These are phyloP conservation scores for Aspergillus pseudoterreus DNA, from an alignment of 2,329 filamentous ascomycete genomes.

Conservation along the genomic window DNA sequence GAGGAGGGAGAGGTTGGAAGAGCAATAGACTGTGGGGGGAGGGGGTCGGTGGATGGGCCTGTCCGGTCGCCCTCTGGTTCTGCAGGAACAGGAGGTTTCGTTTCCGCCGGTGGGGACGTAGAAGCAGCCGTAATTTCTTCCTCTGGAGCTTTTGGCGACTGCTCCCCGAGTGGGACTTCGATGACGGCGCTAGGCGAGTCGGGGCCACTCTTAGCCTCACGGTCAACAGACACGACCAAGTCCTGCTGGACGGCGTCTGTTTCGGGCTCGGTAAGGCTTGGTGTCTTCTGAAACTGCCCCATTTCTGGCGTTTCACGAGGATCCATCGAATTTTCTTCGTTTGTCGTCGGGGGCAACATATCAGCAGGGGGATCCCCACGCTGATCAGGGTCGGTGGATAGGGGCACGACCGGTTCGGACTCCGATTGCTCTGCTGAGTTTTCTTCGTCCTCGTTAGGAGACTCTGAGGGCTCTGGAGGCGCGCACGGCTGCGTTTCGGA, in stretches of 20 bases:
- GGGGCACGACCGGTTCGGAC: slow-evolving; percentile 14
- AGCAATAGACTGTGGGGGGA: slow-evolving; percentile 9
- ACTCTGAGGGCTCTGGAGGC: slow-evolving; percentile 2
- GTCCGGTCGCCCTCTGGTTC: slow-evolving; percentile 14
- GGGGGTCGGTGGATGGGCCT: slow-evolving; percentile 13
- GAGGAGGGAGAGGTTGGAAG: slow-evolving; percentile 16
- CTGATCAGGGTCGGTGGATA: slow-evolving; percentile 11
- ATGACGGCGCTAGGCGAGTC: slow-evolving; percentile 28
- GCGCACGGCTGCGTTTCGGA: slow-evolving; percentile 9
- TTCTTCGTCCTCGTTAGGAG: slow-evolving; percentile 2
- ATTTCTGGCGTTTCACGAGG: slow-evolving; percentile 9
- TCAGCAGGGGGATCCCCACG: slow-evolving; percentile 16
- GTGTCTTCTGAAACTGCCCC: slow-evolving; percentile 15
- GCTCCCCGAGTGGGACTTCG: slow-evolving; percentile 26
- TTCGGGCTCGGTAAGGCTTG: slow-evolving; percentile 22
- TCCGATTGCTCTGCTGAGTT: slow-evolving; percentile 1
- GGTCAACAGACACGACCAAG: slow-evolving; percentile 20
- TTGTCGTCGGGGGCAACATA: slow-evolving; percentile 12
- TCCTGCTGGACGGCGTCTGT: slow-evolving; percentile 19
- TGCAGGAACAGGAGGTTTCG: slow-evolving; percentile 10
- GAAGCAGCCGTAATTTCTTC: slow-evolving; percentile 21
- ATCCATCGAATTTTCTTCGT: slow-evolving; percentile 8
- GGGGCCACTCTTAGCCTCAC: slow-evolving; percentile 25
- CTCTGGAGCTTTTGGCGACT: slow-evolving; percentile 21
- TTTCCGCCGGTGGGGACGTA: slow-evolving; percentile 14